phyloP scores from a whole-genome alignment of 352 stramenopile species.

The Sclerospora graminicola region DNA sequence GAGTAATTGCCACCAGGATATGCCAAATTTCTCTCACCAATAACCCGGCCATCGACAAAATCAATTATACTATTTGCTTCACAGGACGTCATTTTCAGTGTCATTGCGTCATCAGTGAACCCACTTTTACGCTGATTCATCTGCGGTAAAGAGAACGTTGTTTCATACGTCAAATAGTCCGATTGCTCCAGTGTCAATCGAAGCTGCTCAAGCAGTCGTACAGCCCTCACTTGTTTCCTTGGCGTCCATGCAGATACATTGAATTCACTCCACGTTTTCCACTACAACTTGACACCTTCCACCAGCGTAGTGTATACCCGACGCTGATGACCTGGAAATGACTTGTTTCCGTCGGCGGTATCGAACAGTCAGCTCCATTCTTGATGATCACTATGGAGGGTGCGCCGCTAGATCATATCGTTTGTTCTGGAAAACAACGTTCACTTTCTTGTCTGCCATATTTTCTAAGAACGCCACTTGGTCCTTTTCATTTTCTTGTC shows the following conservation, averaged over 20 bases:
- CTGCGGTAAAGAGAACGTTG: conserved; percentile 16
- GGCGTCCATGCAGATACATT: too few relatives aligned
- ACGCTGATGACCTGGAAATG: too few relatives aligned
- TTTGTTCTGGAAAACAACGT: conserved; percentile 24
- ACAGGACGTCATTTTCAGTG: too few relatives aligned
- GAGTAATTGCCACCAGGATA: conserved; percentile 48
- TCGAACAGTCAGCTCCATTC: conserved; percentile 35
- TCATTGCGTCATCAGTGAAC: too few relatives aligned
- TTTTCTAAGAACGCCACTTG: too few relatives aligned
- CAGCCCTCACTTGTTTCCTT: too few relatives aligned
- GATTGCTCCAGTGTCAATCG: conserved; percentile 37
- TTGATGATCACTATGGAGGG: conserved; percentile 51
- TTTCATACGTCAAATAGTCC: conserved; percentile 63
- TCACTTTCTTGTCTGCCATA: too few relatives aligned
- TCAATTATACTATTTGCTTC: conserved; percentile 46
- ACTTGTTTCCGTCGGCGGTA: conserved; percentile 35
- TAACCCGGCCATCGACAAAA: conserved; percentile 35
- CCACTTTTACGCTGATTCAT: conserved; percentile 2
- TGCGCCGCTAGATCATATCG: conserved; percentile 27
- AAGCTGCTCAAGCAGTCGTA: too few relatives aligned
- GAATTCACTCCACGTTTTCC: too few relatives aligned
- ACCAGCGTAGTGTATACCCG: too few relatives aligned
- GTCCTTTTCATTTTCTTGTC: too few relatives aligned
- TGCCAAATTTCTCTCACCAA: conserved; percentile 30
- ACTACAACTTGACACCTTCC: too few relatives aligned